Evolutionary conservation across 306 rosid species (phyloP).

Genomic region (Cajanus cajan): DNA sequence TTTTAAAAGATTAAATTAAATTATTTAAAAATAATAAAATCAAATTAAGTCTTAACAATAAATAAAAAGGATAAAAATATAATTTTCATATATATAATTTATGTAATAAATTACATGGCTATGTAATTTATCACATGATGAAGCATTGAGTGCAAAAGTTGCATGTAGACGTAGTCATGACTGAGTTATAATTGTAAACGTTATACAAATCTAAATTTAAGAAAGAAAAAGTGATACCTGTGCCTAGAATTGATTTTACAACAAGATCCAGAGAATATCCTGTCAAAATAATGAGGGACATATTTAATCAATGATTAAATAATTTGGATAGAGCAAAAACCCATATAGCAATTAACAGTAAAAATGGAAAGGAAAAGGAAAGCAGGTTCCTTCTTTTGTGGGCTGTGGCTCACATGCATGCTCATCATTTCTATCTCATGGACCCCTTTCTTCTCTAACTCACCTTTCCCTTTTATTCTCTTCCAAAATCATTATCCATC

Average conservation of each 20-base stretch:
- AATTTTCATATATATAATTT: no score
- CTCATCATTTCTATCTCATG: constrained; percentile 9
- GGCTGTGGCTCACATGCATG: constrained; percentile 55
- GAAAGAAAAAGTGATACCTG: neutral
- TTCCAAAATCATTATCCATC: neutral
- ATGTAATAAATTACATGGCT: no score
- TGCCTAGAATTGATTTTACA: neutral
- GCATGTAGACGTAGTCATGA: neutral
- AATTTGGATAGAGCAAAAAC: neutral
- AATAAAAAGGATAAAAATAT: no score
- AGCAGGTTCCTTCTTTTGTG: constrained; percentile 45
- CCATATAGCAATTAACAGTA: neutral
- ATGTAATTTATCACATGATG: no score
- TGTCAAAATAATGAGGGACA: neutral
- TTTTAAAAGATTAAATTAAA: no score
- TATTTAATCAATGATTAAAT: neutral
- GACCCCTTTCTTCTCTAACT: constrained; percentile 33
- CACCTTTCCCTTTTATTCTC: neutral
- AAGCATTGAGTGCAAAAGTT: neutral
- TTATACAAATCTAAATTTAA: neutral
- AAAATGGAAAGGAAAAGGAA: constrained; percentile 25
- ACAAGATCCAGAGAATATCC: neutral
- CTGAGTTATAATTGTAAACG: neutral
- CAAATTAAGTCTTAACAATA: no score
- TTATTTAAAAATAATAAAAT: no score